Base-by-base conservation (phyloP, 805 yeast species). In the Kodamaea restingae region DNA sequence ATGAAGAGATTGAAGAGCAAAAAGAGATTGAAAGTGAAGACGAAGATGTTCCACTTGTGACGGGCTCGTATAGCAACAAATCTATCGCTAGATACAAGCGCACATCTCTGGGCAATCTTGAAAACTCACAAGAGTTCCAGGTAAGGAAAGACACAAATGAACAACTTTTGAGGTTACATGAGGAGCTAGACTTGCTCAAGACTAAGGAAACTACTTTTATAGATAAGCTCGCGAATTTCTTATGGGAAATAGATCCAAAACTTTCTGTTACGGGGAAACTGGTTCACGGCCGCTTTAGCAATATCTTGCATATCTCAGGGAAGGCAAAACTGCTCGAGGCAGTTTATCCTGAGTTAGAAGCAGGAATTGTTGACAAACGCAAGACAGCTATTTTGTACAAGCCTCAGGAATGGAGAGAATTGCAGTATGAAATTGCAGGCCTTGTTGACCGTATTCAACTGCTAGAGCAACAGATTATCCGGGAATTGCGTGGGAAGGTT, bases 391-490 rank as follows among this genome's bases (percentile, higher is more conserved):
- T 79, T 0, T 52, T 75, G 3, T 67, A 74, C 61, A 54, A 81
- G 15, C 60, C 70, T 0, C 59, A 64, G 21, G 58, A 65, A 1
- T 69, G 75, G 54, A 80, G 88, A 79, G 57, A 69, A 1, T 49
- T 63, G 1, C 64, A 86, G 18, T 84, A 84, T 0, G 52, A 61
- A 4, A 58, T 82, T 11, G 75, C 76, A 15, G 52, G 61, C 1
- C 54, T 72, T 3, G 65, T 66, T n/a, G 61, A 65, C 3, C 58
- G 62, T 17, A 83, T 88, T 3, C 63, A 65, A 10, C 49, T 49
- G 2, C 80, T 77, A 40, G 96, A 90, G 54, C 61, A 61, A 2
- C 47, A 43, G 1, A 68, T 87, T 5, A 58, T 88, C 4, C 66
- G 67, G 3, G 55, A 58, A 1, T 63, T 88, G 26, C 71, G 78